Evolutionary conservation across 2,329 filamentous ascomycete species (phyloP).

Genomic region (Colletotrichum sp.): DNA sequence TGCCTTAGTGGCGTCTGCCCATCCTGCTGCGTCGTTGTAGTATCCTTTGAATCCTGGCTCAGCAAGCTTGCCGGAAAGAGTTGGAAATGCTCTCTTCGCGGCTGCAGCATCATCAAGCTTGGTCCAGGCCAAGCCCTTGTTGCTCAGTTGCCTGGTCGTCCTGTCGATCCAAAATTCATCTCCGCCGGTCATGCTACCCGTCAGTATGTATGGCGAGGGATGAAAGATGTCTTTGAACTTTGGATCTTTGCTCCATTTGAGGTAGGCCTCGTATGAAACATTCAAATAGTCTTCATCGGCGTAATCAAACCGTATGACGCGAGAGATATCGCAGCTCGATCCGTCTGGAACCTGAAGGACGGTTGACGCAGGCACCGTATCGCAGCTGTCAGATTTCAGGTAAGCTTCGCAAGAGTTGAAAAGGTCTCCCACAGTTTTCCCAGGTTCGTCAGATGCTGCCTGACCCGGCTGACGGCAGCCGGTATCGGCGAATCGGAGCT

Average conservation of each 20-base stretch:
- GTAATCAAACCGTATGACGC: constrained; percentile 60
- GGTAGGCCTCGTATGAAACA: constrained; percentile 51
- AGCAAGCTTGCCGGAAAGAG: background rate
- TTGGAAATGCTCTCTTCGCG: background rate
- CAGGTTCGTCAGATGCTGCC: background rate
- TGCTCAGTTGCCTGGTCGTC: background rate
- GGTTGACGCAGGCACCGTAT: background rate
- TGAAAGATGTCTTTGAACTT: constrained; percentile 22
- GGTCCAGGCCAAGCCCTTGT: background rate
- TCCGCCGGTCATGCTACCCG: constrained; percentile 10
- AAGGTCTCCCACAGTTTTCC: background rate
- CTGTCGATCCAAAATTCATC: constrained; percentile 3
- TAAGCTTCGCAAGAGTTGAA: background rate
- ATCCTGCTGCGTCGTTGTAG: constrained; percentile 32
- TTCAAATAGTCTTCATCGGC: constrained; percentile 62
- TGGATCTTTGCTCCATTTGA: constrained; percentile 27
- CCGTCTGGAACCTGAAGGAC: constrained; percentile 28
- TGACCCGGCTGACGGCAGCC: background rate
- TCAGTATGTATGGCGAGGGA: background rate
- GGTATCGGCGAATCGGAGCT: background rate
- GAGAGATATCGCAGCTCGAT: constrained; percentile 43
- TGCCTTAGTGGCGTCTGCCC: constrained; percentile 28
- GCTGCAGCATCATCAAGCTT: background rate
- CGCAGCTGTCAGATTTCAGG: background rate
- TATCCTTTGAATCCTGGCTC: constrained; percentile 30